These are phyloP conservation scores for Pseudozyma thailandica DNA, from an alignment of 1,284 basidiomycete species.

Conservation along the genomic window DNA sequence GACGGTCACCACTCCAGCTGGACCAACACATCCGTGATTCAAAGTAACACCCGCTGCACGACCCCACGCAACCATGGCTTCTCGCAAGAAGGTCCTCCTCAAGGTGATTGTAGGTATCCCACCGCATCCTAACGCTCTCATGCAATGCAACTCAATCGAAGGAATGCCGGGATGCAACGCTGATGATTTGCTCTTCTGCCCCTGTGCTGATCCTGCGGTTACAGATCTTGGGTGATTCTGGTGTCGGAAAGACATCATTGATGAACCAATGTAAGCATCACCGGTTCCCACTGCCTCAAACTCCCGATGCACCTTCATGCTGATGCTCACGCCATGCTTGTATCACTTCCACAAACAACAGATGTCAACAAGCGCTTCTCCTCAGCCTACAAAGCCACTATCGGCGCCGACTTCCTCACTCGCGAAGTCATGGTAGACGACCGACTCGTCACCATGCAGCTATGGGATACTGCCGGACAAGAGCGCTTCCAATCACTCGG, in stretches of 20 bases:
- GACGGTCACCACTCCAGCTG: background rate
- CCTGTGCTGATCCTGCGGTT: background rate
- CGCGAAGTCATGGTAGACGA: conserved; percentile 99
- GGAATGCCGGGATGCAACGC: background rate
- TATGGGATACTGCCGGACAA: conserved; percentile 99
- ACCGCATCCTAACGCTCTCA: background rate
- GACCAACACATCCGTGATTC: background rate
- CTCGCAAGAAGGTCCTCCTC: conserved; percentile 81
- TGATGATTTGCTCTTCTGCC: background rate
- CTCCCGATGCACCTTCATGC: background rate
- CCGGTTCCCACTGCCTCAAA: no score
- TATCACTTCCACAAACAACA: no score
- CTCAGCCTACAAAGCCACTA: conserved; percentile 89
- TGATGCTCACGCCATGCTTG: background rate
- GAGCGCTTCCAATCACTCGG: conserved; percentile 99
- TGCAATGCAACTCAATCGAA: background rate
- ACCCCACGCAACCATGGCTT: conserved; percentile 69
- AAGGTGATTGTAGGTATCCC: conserved; percentile 73
- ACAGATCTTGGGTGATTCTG: conserved; percentile 64
- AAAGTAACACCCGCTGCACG: conserved; percentile 3
- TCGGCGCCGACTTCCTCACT: conserved; percentile 76
- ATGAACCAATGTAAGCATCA: conserved; percentile 87
- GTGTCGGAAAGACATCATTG: conserved; percentile 98
- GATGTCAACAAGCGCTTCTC: conserved; percentile 99
- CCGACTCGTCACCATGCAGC: conserved; percentile 93